Conservation (phyloP, 1,284 basidiomycete genomes). For the Nidula niveotomentosa region DNA sequence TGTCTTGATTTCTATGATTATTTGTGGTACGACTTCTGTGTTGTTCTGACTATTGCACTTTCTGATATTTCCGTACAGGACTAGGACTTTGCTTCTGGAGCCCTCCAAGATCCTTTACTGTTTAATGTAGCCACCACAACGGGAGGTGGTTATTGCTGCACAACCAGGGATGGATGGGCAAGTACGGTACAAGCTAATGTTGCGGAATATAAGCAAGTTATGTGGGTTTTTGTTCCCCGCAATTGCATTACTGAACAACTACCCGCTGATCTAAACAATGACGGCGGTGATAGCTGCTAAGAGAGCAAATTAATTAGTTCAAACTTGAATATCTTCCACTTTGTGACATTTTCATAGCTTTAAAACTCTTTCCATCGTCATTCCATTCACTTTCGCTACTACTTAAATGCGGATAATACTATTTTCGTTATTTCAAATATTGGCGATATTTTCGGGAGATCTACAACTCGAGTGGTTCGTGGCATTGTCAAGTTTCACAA, state of each 20-base stretch:
- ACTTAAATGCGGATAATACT: too few species aligned
- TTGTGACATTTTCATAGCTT: too few species aligned
- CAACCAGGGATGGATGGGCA: conserved; percentile 14
- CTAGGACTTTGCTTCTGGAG: conserved; percentile 13
- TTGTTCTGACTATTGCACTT: too few species aligned
- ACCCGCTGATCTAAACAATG: conserved; percentile 16
- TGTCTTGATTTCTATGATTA: conserved; percentile 21
- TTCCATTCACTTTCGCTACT: too few species aligned
- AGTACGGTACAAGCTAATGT: conserved; percentile 20
- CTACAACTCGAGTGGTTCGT: too few species aligned
- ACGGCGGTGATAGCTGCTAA: conserved; percentile 18
- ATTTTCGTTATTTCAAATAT: too few species aligned
- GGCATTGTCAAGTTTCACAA: too few species aligned
- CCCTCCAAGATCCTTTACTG: conserved; percentile 19
- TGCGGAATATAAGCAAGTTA: conserved; percentile 17
- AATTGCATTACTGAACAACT: conserved; percentile 18
- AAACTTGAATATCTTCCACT: too few species aligned
- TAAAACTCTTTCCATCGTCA: too few species aligned
- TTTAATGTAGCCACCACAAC: conserved; percentile 18
- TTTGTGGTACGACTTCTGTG: conserved; percentile 11
- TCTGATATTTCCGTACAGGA: conserved; percentile 7
- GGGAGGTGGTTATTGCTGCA: conserved; percentile 15
- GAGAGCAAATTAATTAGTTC: background rate
- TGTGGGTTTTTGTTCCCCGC: conserved; percentile 23
- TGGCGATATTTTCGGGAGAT: too few species aligned